Base-by-base conservation (phyloP, 129 eudicot genomes). In the Escallonia herrerae region DNA sequence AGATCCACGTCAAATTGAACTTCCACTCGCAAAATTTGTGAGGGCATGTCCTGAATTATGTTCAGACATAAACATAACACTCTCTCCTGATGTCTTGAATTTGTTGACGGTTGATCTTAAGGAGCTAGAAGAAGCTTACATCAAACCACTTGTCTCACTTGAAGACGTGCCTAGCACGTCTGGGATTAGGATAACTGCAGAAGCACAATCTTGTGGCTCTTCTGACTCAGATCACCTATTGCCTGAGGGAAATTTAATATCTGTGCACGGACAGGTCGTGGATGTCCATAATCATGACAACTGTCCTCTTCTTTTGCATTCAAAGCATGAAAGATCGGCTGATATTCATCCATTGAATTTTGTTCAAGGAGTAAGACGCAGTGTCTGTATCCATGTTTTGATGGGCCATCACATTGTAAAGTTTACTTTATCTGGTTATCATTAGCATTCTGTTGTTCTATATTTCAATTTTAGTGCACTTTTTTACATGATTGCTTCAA, bases 341-440 rank as follows among this genome's bases (percentile, higher is more conserved):
- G 79, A 72, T 74, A 63, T 48, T 59, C 76, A 37, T 8, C 67
- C 15, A 46, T 67, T 55, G 9, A 79, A 43, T 64, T 70, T 81
- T 14, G 56, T 64, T 54, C 75, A 58, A 49, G 85, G 71, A 62
- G 60, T 51, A 55, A 59, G 75, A 43, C 56, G 33, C 6, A 70
- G 58, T 12, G 59, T 80, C 13, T 93, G 95, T 72, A 68, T 88
- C 71, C 98, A 88, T 78, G 83, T 88, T 72, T 63, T 78, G 59
- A 65, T 76, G 40, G 86, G 80, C 58, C 47, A 68, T 52, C 69
- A 69, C 48, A 70, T 63, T 47, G 98, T 93, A 88, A 77, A 10
- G 54, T 22, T 69, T 43, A 54, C 12, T 15, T 53, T 60, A 45
- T 66, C 50, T 8, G 8, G 43, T 53, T 46, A 62, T 8, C 63